A percentile compares a stretch with the other conserved stretches of the same genome.
Evolutionary conservation across 805 yeast species (phyloP).

Genomic region (Maudiozyma turicensis): DNA sequence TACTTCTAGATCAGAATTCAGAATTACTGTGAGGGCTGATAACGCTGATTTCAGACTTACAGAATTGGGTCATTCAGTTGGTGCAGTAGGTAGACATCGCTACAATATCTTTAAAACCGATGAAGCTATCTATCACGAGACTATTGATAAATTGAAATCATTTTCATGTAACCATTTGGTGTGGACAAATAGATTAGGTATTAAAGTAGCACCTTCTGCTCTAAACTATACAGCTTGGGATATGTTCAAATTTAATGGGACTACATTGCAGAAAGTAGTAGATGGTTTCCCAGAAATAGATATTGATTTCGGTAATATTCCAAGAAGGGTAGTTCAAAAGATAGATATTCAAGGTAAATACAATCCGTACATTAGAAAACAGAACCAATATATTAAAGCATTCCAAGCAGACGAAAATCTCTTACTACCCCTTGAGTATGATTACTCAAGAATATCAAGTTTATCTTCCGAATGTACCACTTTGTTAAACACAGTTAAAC

Average conservation of each 20-base stretch:
- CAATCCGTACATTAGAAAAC: conserved; percentile 68
- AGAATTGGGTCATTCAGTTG: conserved; percentile 49
- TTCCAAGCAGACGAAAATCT: conserved; percentile 77
- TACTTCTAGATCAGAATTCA: conserved; percentile 88
- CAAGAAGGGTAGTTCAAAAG: conserved; percentile 44
- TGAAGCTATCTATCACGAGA: conserved; percentile 33
- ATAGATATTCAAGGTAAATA: conserved; percentile 75
- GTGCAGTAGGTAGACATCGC: conserved; percentile 56
- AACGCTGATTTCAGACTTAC: conserved; percentile 88
- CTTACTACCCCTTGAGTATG: conserved; percentile 56
- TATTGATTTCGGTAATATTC: conserved; percentile 21
- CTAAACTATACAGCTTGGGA: conserved; percentile 59
- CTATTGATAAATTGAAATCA: conserved; percentile 37
- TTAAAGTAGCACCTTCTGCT: conserved; percentile 45
- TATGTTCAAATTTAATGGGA: conserved; percentile 48
- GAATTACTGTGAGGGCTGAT: conserved; percentile 84
- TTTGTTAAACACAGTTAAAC: conserved; percentile 64
- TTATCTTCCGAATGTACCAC: conserved; percentile 70
- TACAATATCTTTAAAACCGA: conserved; percentile 42
- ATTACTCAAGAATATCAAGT: conserved; percentile 49
- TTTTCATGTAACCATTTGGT: conserved; percentile 42
- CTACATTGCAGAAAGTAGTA: conserved; percentile 21
- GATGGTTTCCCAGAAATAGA: conserved; percentile 31
- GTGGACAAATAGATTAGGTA: conserved; percentile 50
- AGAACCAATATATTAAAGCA: conserved; percentile 59